Conservation (phyloP, 2,329 filamentous ascomycete species). For the Sporothrix sp. region DNA sequence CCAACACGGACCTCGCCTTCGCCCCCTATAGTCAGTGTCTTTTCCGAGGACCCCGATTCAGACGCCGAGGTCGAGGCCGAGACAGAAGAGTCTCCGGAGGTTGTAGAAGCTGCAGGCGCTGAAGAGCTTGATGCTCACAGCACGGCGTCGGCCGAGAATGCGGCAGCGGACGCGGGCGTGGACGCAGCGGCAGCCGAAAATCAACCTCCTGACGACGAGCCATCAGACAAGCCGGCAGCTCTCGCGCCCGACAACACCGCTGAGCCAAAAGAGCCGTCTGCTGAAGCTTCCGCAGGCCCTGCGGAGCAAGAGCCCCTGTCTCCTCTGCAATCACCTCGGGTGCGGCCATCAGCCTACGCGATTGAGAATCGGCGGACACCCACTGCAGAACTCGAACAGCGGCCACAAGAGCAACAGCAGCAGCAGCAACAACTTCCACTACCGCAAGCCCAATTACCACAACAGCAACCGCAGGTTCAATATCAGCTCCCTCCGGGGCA, state of each 20-base stretch:
- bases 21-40: not conserved
- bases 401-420: not conserved
- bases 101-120: too few relatives aligned
- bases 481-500: not conserved
- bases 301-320: not conserved
- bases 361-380: not conserved
- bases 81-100: too few relatives aligned
- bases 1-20: not conserved
- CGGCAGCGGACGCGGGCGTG: too few relatives aligned
- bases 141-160: too few relatives aligned
- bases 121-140: too few relatives aligned
- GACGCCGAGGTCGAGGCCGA: too few relatives aligned
- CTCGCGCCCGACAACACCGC: too few relatives aligned
- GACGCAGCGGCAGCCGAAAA: too few relatives aligned
- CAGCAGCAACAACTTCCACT: not conserved
- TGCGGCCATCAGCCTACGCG: not conserved
- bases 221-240: too few relatives aligned
- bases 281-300: too few relatives aligned
- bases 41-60: not conserved
- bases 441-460: not conserved
- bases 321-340: not conserved
- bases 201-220: too few relatives aligned
- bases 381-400: not conserved
- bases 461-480: not conserved
- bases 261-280: too few relatives aligned